Evolutionary conservation across 1,139 yeast genomes (phyloP), one percentile per base, ranked within the genome.

Genomic region (Zygosaccharomyces pseudobailii): DNA sequence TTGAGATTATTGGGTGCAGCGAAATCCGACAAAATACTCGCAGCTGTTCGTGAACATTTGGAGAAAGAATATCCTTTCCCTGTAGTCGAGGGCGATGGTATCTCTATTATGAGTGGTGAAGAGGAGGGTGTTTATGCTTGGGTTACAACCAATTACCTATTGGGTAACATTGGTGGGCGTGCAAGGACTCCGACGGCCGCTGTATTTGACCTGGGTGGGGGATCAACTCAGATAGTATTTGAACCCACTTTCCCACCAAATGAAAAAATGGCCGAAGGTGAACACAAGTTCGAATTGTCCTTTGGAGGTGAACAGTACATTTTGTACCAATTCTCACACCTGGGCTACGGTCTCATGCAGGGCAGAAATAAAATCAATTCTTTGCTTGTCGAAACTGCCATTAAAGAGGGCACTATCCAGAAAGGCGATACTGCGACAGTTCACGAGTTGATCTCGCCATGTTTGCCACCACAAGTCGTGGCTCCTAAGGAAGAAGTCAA

Each of bases 51-150:
- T 63, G 62, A 65, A 13, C 95, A 88, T 64, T 73, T 92, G 52
- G 87, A 85, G 62, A 69, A 71, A 1, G 82, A 87, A 55, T 92
- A 80, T 66, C 97, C 97, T 44, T 94, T 92, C 72, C 85, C 96
- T 1, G 89, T 92, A 36, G 95, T 89, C 41, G 78, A 75, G 7
- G 88, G 83, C 42, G 86, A 87, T 50, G 97, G 97, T 49, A 76
- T 92, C 49, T 77, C 90, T 8, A 85, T 92, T 59, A 90, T 92
- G 97, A 92, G 87, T 49, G 98, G 98, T 57, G 84, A 80, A 53
- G 96, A 90, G 60, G 98, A 92, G 72, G 99, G 98, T 66, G 97
- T 92, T n/a, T 92, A 81, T 62, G 98, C 98, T 1, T 92, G 99
- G 99, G 85, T 92, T 65, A 92, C 98, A 33, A 84, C 97, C 45